Evolutionary conservation across 2,329 filamentous ascomycete species (phyloP), one percentile per base, ranked within the genome.

Genomic region (Seiridium cupressi): DNA sequence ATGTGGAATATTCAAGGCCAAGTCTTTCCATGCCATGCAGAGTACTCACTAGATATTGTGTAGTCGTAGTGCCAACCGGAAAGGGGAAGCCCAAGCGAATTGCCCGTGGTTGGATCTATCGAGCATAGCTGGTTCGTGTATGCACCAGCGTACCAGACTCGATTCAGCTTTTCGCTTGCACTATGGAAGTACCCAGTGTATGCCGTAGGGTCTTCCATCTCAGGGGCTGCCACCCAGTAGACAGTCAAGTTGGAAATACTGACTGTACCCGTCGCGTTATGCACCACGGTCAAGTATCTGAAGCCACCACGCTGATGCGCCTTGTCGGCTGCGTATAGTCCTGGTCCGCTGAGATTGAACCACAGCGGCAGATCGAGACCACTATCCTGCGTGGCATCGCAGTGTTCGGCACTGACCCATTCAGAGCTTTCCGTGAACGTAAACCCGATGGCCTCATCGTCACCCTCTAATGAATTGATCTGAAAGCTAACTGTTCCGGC

Each of bases 111-210:
- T 11, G 54, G 54, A 38, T 56, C 54, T 4, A 56, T 47, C 2
- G 54, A 56, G 31, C 54, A 56, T n/a, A 56, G 54, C 38, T 56
- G 54, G 44, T 56, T 56, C 26, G 54, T 56, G 31, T 55, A 56
- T 5, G 54, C 54, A 9, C 54, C 54, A 31, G 54, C 54, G 47
- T 56, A 56, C 54, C 40, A 56, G 18, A 56, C 44, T 6, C 54
- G 32, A 31, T 56, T 56, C 26, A 56, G 44, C 40, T 56, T 56
- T 42, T 56, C 54, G 10, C 35, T 44, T 10, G 31, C 31, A 32
- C 54, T 56, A 42, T 56, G 54, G 42, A 56, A 56, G 42, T 56
- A 47, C 5, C 54, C 54, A 26, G 54, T 56, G 10, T 56, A 56
- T 10, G 54, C 40, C 44, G 54, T 34, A 7, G 54, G 54, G 31